phyloP scores from a whole-genome alignment of 2,329 filamentous ascomycete genomes.

The Alternaria triticimaculans region DNA sequence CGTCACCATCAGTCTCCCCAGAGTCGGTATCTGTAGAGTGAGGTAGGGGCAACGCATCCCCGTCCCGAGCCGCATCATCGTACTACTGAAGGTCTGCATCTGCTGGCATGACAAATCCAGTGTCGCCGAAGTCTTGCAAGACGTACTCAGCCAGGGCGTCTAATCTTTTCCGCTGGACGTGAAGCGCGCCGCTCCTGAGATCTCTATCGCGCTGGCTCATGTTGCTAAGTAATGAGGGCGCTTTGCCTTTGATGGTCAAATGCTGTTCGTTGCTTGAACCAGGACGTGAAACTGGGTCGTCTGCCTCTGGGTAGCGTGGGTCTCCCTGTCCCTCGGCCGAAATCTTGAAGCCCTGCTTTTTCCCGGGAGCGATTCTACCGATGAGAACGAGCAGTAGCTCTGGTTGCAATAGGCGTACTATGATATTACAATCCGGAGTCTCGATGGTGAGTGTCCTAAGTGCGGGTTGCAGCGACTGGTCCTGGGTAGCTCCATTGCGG shows the following conservation, averaged over 20 bases:
- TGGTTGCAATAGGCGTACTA: slow-evolving; percentile 55
- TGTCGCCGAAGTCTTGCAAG: slow-evolving; percentile 52
- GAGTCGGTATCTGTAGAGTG: background rate
- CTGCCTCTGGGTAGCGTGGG: slow-evolving; percentile 44
- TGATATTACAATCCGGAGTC: slow-evolving; percentile 53
- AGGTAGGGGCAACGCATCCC: background rate
- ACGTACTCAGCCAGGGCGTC: slow-evolving; percentile 55
- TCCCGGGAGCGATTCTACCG: slow-evolving; percentile 54
- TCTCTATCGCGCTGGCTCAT: slow-evolving; percentile 48
- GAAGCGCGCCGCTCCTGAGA: slow-evolving; percentile 50
- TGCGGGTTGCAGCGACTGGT: slow-evolving; percentile 20
- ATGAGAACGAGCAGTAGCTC: slow-evolving; percentile 57
- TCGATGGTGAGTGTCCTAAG: slow-evolving; percentile 57
- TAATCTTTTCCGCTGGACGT: slow-evolving; percentile 57
- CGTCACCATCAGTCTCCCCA: background rate
- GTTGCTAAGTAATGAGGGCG: slow-evolving; percentile 45
- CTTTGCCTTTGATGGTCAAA: slow-evolving; percentile 21
- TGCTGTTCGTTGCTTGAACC: slow-evolving; percentile 13
- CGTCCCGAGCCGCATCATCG: background rate
- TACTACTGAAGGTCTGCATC: slow-evolving; percentile 45
- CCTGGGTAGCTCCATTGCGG: slow-evolving; percentile 12
- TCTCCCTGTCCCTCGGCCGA: slow-evolving; percentile 53
- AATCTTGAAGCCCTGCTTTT: slow-evolving; percentile 49
- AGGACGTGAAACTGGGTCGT: slow-evolving; percentile 12
- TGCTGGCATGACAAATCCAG: slow-evolving; percentile 57